Evolutionary conservation across 805 yeast species (phyloP).

Genomic region (Helenozyma rhizophorensis): DNA sequence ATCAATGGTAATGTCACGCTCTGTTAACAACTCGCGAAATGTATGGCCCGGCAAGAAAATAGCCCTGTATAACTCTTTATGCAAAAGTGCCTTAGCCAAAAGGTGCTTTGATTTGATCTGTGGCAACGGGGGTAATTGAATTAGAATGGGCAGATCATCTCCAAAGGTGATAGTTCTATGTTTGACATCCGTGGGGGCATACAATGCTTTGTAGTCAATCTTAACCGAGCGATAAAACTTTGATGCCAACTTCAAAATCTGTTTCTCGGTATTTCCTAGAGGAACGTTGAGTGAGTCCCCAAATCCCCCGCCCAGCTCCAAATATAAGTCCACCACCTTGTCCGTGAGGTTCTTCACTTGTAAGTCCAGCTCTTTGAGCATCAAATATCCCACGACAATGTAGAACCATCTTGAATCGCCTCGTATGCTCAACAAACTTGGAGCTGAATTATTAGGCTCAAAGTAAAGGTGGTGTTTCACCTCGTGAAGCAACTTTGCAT

Average conservation of each 20-base stretch:
- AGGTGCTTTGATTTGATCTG: slow-evolving; percentile 23
- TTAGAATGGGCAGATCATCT: slow-evolving; percentile 6
- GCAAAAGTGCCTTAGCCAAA: slow-evolving; percentile 33
- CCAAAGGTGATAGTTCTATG: slow-evolving; percentile 4
- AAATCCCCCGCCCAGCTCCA: slow-evolving; percentile 15
- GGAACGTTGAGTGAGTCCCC: slow-evolving; percentile 5
- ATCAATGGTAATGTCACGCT: slow-evolving; percentile 17
- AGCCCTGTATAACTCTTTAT: slow-evolving; percentile 33
- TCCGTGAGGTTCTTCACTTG: slow-evolving; percentile 24
- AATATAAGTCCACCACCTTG: slow-evolving; percentile 28
- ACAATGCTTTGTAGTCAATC: slow-evolving; percentile 22
- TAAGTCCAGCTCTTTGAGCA: slow-evolving; percentile 17
- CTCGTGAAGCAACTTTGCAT: slow-evolving; percentile 7
- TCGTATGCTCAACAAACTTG: slow-evolving; percentile 2
- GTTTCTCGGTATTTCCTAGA: slow-evolving; percentile 4
- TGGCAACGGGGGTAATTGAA: slow-evolving; percentile 33
- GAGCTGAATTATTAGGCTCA: no score
- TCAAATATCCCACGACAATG: slow-evolving; percentile 25
- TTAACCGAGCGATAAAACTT: slow-evolving; percentile 22
- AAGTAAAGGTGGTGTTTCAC: background rate
- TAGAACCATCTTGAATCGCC: slow-evolving; percentile 20
- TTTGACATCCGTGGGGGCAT: slow-evolving; percentile 6
- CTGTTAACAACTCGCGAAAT: slow-evolving; percentile 19
- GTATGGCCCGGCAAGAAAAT: slow-evolving; percentile 24
- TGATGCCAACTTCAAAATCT: slow-evolving; percentile 16